Evolutionary conservation across 352 stramenopile species (phyloP), one percentile per base, ranked within the genome.

Genomic region (Pythium oligandrum): DNA sequence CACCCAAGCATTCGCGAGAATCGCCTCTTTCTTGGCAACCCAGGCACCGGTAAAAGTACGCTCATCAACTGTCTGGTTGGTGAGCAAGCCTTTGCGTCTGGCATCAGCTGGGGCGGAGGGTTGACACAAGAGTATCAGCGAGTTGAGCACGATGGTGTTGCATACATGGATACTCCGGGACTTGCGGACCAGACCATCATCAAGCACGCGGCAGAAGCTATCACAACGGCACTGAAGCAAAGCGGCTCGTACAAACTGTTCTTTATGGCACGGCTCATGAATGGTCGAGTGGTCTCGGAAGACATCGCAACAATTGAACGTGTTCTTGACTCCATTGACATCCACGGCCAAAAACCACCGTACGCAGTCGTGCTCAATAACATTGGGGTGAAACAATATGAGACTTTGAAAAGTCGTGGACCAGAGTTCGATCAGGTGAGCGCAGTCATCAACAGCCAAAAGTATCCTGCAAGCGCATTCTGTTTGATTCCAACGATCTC

Each of bases 131-230:
- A 44, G 6, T 66, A 61, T 30, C 57, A 70, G 33, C 34, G 32
- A 6, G 34, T 46, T 30, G 34, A 48, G 26, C 26, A 54, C 11
- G n/a, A 70, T 33, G 57, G 40, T 2, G 49, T 56, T 7, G 44
- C 54, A 5, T 70, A 70, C 33, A 70, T 66, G 63, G 57, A 70
- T 11, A 70, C 62, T 2, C 63, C 62, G 0, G 53, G 51, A 3
- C 57, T 66, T 10, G 57, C 62, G 1, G 52, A 58, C 33, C 30
- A 35, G 8, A 54, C 35, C 4, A 59, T 64, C 34, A 40, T 37
- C 2, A 30, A 55, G 43, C 17, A 44, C 12, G 50, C 57, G 6
- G 55, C 46, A 17, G 10, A 40, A 11, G 56, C 52, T 11, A 62
- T 64, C 56, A 69, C 56, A 0, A 6, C 51, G 40, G 48, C 61